A percentile compares a stretch with the other conserved stretches of the same genome.
phyloP scores from a whole-genome alignment of 208 protist species.

The Crithidia brevicula region DNA sequence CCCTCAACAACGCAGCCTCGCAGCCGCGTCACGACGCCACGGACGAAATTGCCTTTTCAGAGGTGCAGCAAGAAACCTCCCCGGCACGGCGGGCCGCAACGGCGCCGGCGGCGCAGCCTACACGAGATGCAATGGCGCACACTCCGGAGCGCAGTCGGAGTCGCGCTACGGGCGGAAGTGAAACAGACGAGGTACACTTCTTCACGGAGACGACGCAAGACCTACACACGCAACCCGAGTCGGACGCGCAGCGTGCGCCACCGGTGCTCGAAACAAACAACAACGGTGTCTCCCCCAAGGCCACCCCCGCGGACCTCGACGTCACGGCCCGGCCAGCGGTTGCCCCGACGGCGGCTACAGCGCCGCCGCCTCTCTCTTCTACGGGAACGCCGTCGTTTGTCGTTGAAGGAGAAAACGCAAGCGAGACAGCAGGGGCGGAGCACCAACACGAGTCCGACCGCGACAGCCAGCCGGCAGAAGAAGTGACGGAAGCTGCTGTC shows the following conservation, averaged over 20 bases:
- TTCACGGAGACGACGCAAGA: constrained; percentile 12
- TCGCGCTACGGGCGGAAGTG: background rate
- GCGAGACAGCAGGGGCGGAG: constrained; percentile 4
- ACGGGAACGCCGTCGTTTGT: constrained; percentile 6
- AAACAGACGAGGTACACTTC: constrained; percentile 16
- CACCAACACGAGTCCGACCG: background rate
- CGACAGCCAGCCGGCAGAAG: background rate
- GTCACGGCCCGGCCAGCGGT: background rate
- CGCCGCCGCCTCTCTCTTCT: background rate
- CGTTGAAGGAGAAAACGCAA: background rate
- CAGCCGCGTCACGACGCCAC: background rate
- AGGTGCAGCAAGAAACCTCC: background rate
- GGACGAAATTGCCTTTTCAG: constrained; percentile 2
- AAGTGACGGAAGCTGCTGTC: background rate
- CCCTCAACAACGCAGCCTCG: constrained; percentile 8
- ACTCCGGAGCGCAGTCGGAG: constrained; percentile 8
- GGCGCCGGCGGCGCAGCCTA: background rate
- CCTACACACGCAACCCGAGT: constrained; percentile 6
- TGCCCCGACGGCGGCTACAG: background rate
- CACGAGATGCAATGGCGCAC: background rate
- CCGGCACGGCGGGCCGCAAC: background rate
- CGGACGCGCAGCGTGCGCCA: background rate
- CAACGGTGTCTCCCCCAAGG: too few relatives aligned
- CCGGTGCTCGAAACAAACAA: background rate
- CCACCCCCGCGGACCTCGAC: background rate